Conservation (phyloP, 2,329 filamentous ascomycete species). For the Diaporthe destruens region DNA sequence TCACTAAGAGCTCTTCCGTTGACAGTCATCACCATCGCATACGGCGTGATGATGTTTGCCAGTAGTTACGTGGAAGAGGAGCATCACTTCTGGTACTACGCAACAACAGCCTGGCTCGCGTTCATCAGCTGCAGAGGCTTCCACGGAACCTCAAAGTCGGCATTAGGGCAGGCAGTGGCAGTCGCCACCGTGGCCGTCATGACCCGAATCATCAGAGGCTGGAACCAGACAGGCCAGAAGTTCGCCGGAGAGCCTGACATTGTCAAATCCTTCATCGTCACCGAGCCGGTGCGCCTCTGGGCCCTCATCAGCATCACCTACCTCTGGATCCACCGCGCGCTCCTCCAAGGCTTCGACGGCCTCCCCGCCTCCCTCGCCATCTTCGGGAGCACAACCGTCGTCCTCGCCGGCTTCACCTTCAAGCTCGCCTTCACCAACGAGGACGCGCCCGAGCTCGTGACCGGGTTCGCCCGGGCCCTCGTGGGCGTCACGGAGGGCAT, state of each 20-base stretch:
- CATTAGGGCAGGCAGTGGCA: constrained; percentile 47
- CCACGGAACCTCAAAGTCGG: constrained; percentile 45
- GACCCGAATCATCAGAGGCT: constrained; percentile 78
- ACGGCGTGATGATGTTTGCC: constrained; percentile 94
- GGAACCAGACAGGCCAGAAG: constrained; percentile 99
- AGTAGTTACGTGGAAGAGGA: constrained; percentile 99
- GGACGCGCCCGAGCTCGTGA: constrained; percentile 87
- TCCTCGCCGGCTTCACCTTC: constrained; percentile 77
- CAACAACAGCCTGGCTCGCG: constrained; percentile 76
- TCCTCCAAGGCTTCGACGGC: constrained; percentile 57
- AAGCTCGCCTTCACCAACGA: constrained; percentile 90
- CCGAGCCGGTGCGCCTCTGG: constrained; percentile 80
- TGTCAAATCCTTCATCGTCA: constrained; percentile 76
- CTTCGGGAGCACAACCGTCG: constrained; percentile 57
- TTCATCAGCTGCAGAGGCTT: constrained; percentile 64
- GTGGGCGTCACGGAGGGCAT: constrained; percentile 57
- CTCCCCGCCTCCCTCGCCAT: constrained; percentile 58
- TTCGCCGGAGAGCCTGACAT: constrained; percentile 92
- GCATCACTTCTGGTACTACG: constrained; percentile 99
- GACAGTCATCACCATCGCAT: constrained; percentile 67
- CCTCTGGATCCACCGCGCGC: constrained; percentile 64
- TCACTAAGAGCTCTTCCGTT: constrained; percentile 58
- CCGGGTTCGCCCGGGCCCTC: constrained; percentile 57
- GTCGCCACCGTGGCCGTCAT: constrained; percentile 66
- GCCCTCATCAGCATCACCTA: constrained; percentile 77